These are phyloP conservation scores for Lepiota subincarnata DNA, from an alignment of 768 basidiomycete genomes.

Conservation along the genomic window DNA sequence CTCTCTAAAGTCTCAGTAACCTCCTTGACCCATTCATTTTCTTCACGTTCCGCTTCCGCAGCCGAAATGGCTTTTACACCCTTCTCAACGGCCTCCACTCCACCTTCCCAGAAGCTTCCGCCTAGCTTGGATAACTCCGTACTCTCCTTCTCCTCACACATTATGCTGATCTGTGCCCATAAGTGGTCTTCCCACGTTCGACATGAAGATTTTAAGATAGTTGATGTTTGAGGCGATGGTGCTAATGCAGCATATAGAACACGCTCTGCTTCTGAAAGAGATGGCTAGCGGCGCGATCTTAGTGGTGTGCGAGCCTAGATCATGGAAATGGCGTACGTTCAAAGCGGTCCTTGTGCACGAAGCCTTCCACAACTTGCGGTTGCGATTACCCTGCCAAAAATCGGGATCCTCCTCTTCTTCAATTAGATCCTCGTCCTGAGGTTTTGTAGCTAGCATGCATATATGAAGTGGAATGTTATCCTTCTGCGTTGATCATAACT, in stretches of 20 bases:
- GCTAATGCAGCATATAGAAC: constrained; percentile 82
- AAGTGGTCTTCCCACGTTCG: constrained; percentile 93
- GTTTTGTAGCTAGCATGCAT: constrained; percentile 28
- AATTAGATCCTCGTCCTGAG: constrained; percentile 45
- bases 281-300: constrained; percentile 33
- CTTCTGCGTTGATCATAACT: constrained; percentile 18
- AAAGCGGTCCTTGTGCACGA: constrained; percentile 76
- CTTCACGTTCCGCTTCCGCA: constrained; percentile 34
- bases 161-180: constrained; percentile 83
- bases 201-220: constrained; percentile 67
- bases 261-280: constrained; percentile 70
- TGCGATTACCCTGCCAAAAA: constrained; percentile 70
- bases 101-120: constrained; percentile 80
- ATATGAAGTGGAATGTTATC: not conserved
- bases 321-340: constrained; percentile 46
- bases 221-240: constrained; percentile 64
- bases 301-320: not conserved
- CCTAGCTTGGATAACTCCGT: constrained; percentile 63
- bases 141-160: constrained; percentile 79
- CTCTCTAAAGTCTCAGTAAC: constrained; percentile 53
- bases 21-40: constrained; percentile 66
- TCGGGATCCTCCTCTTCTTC: constrained; percentile 50
- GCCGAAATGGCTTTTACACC: constrained; percentile 24
- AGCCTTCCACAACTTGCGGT: constrained; percentile 82
- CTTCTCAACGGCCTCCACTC: constrained; percentile 41